Evolutionary conservation across 2,329 filamentous ascomycete genomes (phyloP).

Genomic region (Ceratocystis cacaofunesta): DNA sequence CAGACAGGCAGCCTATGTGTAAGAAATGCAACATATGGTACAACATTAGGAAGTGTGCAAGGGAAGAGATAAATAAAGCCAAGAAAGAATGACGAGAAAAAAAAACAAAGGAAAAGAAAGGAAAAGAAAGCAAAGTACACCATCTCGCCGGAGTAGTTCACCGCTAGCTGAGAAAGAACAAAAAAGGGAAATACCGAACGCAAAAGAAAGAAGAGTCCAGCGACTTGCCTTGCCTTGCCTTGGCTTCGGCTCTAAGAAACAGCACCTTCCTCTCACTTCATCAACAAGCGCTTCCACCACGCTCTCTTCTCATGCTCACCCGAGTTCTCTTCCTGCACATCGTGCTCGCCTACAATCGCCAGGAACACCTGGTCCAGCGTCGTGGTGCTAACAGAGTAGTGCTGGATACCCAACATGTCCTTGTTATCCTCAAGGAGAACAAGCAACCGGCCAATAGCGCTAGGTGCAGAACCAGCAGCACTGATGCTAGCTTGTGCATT

Average conservation of each 20-base stretch:
- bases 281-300: slow-evolving; percentile 5
- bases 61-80: too few relatives aligned
- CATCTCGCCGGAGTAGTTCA: too few relatives aligned
- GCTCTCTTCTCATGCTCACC: slow-evolving; percentile 23
- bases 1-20: too few relatives aligned
- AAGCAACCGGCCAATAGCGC: slow-evolving; percentile 54
- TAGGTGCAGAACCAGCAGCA: slow-evolving; percentile 18
- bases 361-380: slow-evolving; percentile 87
- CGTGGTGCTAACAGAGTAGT: slow-evolving; percentile 76
- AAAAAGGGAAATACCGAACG: too few relatives aligned
- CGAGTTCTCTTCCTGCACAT: slow-evolving; percentile 59
- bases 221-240: neutral
- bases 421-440: slow-evolving; percentile 58
- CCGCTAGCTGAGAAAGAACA: too few relatives aligned
- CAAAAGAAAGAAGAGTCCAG: neutral
- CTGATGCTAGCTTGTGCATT: neutral
- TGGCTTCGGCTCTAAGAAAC: too few relatives aligned
- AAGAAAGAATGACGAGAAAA: too few relatives aligned
- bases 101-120: too few relatives aligned
- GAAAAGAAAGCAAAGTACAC: too few relatives aligned
- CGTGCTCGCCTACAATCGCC: slow-evolving; percentile 65
- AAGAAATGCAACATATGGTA: too few relatives aligned
- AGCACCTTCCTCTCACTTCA: neutral
- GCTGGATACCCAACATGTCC: slow-evolving; percentile 54
- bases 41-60: too few relatives aligned